Evolutionary conservation across 2,329 filamentous ascomycete species (phyloP).

Genomic region (Calonectria hongkongensis): DNA sequence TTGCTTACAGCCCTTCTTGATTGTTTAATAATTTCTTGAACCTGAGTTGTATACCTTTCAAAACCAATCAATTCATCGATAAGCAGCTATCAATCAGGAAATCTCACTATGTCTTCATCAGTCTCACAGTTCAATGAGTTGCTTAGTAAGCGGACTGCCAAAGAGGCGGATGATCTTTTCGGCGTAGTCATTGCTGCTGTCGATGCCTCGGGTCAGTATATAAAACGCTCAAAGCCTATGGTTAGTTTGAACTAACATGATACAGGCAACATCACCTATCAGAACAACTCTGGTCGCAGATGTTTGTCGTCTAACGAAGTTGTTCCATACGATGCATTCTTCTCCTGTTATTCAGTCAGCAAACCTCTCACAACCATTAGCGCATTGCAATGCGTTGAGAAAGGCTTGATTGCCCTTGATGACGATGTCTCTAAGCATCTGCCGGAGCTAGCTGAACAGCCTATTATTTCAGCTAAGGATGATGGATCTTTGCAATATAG

Average conservation of each 20-base stretch:
- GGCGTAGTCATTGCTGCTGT: conserved; percentile 1
- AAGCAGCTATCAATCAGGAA: background rate
- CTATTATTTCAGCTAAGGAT: conserved; percentile 18
- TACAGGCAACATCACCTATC: background rate
- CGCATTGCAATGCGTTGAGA: conserved; percentile 25
- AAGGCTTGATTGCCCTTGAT: conserved; percentile 24
- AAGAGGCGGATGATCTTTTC: conserved; percentile 2
- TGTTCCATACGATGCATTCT: conserved; percentile 20
- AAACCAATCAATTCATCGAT: background rate
- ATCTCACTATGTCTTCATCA: conserved; percentile 3
- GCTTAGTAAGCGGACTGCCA: conserved; percentile 7
- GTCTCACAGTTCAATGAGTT: background rate
- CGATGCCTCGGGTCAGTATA: background rate
- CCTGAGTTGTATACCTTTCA: too few relatives aligned
- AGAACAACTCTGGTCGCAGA: conserved; percentile 12
- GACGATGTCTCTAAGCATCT: conserved; percentile 16
- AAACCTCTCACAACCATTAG: conserved; percentile 27
- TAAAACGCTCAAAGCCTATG: too few relatives aligned
- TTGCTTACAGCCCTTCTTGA: background rate
- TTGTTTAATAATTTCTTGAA: background rate
- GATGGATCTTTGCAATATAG: background rate
- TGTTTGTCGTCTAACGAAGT: background rate
- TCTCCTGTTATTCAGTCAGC: conserved; percentile 23
- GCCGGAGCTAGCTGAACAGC: conserved; percentile 19
- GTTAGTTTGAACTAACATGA: background rate